Percentiles rank a stretch among this genome's conserved stretches.
Evolutionary conservation across 2,329 filamentous ascomycete genomes (phyloP).

Genomic region (Chrysoporthe cubensis): DNA sequence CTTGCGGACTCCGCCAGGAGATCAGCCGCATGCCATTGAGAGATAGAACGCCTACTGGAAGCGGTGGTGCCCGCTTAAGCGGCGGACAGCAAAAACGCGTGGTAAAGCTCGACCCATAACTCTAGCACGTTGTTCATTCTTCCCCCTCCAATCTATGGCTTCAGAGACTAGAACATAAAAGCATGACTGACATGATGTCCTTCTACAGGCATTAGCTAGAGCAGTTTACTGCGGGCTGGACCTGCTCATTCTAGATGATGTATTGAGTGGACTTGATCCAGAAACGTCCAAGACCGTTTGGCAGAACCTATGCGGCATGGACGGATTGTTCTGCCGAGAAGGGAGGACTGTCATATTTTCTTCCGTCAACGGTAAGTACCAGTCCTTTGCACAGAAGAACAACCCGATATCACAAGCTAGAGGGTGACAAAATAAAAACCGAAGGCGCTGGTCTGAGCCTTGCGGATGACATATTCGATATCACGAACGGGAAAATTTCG

Average conservation of each 20-base stretch:
- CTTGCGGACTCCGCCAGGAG: not conserved
- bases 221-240: not conserved
- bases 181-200: not conserved
- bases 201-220: not conserved
- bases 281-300: not conserved
- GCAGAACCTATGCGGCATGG: not conserved
- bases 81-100: not conserved
- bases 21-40: not conserved
- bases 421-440: not conserved
- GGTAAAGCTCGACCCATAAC: not conserved
- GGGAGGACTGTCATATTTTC: not conserved
- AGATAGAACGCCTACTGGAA: not conserved
- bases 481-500: not conserved
- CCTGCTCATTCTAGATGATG: not conserved
- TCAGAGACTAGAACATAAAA: not conserved
- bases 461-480: not conserved
- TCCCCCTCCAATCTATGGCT: rapidly evolving
- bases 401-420: no score
- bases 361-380: not conserved
- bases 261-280: not conserved
- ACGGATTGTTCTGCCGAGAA: not conserved
- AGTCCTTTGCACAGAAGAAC: no score
- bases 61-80: not conserved
- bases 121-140: not conserved
- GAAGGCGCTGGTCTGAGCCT: not conserved